phyloP scores from a whole-genome alignment of 106 monocot species.

The Dioscorea alata region DNA sequence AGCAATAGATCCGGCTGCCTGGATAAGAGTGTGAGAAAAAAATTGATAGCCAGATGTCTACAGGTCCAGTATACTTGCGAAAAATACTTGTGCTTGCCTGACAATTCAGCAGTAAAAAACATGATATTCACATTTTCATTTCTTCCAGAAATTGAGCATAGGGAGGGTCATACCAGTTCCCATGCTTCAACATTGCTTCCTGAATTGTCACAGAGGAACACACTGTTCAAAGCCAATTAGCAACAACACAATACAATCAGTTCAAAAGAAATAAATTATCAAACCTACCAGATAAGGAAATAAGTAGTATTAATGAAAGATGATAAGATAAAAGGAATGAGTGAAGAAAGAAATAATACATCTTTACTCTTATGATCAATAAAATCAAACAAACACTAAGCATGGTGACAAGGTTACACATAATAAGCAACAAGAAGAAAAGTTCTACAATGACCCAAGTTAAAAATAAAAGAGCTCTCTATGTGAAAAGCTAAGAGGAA shows the following conservation, averaged over 20 bases:
- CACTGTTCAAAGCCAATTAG: conserved; percentile 20
- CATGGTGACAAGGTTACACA: no score
- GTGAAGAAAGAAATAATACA: no score
- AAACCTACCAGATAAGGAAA: no score
- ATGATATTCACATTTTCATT: neutral
- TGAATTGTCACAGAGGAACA: conserved; percentile 18
- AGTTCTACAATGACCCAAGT: no score
- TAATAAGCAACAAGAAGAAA: no score
- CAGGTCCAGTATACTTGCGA: conserved; percentile 77
- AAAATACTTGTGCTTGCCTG: conserved; percentile 59
- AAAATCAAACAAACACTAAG: no score
- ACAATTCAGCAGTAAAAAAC: neutral
- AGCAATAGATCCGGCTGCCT: conserved; percentile 19
- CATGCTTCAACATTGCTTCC: conserved; percentile 42
- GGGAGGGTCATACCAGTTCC: conserved; percentile 43
- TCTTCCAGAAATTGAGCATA: neutral
- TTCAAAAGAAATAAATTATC: no score
- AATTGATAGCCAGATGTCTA: conserved; percentile 61
- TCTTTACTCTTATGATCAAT: no score
- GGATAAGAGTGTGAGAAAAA: conserved; percentile 7
- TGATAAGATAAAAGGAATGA: no score
- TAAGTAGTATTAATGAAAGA: no score
- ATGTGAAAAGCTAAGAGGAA: neutral
- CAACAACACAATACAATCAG: neutral
- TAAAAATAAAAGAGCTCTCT: no score